Conservation (phyloP, 805 yeast species). For the Candida khao-thaluensis region DNA sequence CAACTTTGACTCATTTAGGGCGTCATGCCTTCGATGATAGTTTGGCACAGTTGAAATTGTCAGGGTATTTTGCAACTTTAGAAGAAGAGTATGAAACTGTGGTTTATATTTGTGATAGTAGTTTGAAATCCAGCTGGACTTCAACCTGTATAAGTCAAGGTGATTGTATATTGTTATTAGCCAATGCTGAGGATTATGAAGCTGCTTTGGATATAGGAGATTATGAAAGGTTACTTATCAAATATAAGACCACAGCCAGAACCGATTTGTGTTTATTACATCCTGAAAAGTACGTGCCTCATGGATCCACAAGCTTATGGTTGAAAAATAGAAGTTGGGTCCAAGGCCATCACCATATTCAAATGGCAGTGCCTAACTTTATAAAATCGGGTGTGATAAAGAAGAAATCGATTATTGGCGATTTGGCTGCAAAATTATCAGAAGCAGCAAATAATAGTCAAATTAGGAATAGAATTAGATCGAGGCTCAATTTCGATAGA, state of each 20-base stretch:
- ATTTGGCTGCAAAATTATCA: constrained; percentile 35
- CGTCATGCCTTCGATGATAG: constrained; percentile 86
- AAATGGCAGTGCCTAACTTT: constrained; percentile 47
- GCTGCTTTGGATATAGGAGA: constrained; percentile 74
- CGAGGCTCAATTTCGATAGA: constrained; percentile 24
- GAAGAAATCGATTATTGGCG: constrained; percentile 26
- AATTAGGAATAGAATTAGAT: constrained; percentile 29
- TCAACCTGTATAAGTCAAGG: constrained; percentile 91
- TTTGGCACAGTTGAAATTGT: constrained; percentile 76
- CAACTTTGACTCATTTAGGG: constrained; percentile 78
- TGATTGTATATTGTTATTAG: constrained; percentile 85
- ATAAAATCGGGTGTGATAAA: constrained; percentile 5
- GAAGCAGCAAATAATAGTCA: constrained; percentile 32
- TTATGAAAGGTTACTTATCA: constrained; percentile 72
- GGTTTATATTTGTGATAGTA: constrained; percentile 84
- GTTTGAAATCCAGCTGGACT: constrained; percentile 84
- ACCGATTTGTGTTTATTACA: constrained; percentile 85
- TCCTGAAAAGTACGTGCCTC: constrained; percentile 75
- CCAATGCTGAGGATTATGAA: constrained; percentile 69
- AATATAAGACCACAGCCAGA: constrained; percentile 78
- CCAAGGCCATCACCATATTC: constrained; percentile 88
- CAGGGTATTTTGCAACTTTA: constrained; percentile 86
- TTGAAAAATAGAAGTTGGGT: constrained; percentile 86
- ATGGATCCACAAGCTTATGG: constrained; percentile 87
- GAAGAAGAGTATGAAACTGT: constrained; percentile 90